Base-by-base conservation (phyloP, 352 stramenopile species). In the Thalassiosira hispida region DNA sequence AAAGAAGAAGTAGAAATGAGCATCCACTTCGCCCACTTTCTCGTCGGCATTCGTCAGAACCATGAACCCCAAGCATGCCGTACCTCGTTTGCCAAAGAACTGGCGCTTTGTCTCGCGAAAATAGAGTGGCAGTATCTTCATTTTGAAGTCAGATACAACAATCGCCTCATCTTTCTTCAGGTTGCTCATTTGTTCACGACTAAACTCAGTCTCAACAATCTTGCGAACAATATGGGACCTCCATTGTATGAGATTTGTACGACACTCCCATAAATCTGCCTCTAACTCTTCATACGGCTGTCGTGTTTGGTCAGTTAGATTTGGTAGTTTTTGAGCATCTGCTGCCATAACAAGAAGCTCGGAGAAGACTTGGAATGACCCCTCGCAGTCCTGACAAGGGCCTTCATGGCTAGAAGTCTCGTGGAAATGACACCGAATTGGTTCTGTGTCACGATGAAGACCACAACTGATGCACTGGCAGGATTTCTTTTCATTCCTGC, bases 141-240 rank as follows among this genome's bases (percentile, higher is more conserved):
- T 61, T 53, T 72, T 72, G 47, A 55, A 72, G 47, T 72, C 63
- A 53, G 29, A 44, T 14, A 72, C 25, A 55, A 72, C 63, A 14
- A 72, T 61, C 2, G 47, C 63, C 31, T 72, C 25, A 25, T 60
- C 27, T 23, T 38, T 20, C 20, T 29, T 42, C 44, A 72, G 22
- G 6, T 11, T 16, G 2, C n/a, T 4, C 7, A 55, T 42, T 23
- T 42, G 40, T 20, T 67, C 9, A 11, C 59, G 59, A 42, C 1
- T 42, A 25, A 40, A 53, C n/a, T 56, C 20, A 40, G 35, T 16
- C 25, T 67, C 59, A 27, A 55, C 23, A 9, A 51, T 55, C 38
- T 67, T 67, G 12, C 38, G 8, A 12, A 55, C 59, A 40, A 55
- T 53, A 31, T 67, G 59, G 11, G 9, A 20, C 20, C 59, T 52